Evolutionary conservation across 192 early-diverging fungal species (phyloP).

Genomic region (Coemansia reversa): DNA sequence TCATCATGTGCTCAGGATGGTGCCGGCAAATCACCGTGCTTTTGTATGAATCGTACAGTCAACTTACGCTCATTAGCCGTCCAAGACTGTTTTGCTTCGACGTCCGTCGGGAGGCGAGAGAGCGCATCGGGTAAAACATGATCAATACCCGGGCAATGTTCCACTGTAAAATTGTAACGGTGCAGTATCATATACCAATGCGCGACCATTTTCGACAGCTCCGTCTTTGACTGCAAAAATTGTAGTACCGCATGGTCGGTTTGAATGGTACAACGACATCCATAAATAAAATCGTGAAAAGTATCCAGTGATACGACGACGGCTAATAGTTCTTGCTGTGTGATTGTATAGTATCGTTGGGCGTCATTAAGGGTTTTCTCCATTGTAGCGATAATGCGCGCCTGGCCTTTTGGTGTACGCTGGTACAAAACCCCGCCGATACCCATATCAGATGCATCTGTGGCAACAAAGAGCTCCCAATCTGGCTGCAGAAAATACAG

Average conservation of each 20-base stretch:
- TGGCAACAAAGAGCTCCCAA: neutral
- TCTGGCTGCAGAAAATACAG: neutral
- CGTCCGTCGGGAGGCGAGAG: neutral
- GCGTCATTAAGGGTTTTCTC: neutral
- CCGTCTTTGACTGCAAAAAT: no score
- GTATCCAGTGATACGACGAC: neutral
- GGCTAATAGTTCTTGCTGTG: neutral
- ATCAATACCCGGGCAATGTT: neutral
- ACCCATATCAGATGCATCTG: conserved; percentile 1
- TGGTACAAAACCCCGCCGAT: conserved; percentile 4
- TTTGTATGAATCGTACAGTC: neutral
- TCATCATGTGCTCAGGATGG: no score
- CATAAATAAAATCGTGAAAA: conserved; percentile 41
- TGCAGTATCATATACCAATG: conserved; percentile 11
- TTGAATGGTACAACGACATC: conserved; percentile 30
- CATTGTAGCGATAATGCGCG: neutral
- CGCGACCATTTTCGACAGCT: conserved; percentile 13
- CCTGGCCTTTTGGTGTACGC: no score
- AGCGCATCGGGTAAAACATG: neutral
- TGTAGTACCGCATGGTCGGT: conserved; percentile 28
- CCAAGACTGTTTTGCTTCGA: neutral
- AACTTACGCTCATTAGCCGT: neutral
- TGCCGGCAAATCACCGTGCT: neutral
- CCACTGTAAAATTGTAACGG: neutral
- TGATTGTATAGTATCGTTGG: neutral